These are phyloP conservation scores for Limnomonas spitsbergensis DNA, from an alignment of 139 green algal species.

Conservation along the genomic window DNA sequence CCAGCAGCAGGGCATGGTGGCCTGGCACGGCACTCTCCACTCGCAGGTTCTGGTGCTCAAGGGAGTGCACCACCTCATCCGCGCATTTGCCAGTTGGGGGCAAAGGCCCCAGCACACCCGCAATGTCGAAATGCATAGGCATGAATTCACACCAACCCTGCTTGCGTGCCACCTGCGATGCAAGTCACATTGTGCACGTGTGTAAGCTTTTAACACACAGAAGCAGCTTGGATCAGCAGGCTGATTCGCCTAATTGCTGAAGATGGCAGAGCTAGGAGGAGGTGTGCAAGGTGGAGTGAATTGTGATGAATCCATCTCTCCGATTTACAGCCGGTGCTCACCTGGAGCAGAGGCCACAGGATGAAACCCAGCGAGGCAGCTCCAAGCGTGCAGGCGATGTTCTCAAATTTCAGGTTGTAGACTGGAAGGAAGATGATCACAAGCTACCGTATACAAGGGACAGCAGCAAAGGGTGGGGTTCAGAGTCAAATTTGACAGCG, in stretches of 20 bases:
- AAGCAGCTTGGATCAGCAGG: no score
- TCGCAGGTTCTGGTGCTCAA: constrained; percentile 22
- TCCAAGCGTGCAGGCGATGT: constrained; percentile 46
- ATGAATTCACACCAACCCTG: constrained; percentile 38
- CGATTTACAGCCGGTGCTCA: no score
- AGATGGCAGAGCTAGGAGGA: no score
- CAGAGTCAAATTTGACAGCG: no score
- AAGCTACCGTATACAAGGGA: no score
- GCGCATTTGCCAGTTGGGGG: not conserved
- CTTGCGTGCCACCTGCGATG: constrained; percentile 22
- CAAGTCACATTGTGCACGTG: no score
- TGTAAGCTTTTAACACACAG: no score
- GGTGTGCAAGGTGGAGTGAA: no score
- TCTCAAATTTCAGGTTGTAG: constrained; percentile 29
- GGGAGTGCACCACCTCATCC: not conserved
- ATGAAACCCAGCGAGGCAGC: constrained; percentile 50
- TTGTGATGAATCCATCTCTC: no score
- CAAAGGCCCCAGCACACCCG: constrained; percentile 24
- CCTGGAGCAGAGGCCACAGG: constrained; percentile 70
- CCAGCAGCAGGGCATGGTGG: not conserved
- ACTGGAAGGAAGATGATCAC: constrained; percentile 62
- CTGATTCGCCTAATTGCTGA: no score
- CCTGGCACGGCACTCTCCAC: constrained; percentile 10
- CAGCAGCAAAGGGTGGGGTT: no score
- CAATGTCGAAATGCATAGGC: constrained; percentile 39